Conservation (phyloP, 176 grass and related monocot genomes). For the Avena eriantha region DNA sequence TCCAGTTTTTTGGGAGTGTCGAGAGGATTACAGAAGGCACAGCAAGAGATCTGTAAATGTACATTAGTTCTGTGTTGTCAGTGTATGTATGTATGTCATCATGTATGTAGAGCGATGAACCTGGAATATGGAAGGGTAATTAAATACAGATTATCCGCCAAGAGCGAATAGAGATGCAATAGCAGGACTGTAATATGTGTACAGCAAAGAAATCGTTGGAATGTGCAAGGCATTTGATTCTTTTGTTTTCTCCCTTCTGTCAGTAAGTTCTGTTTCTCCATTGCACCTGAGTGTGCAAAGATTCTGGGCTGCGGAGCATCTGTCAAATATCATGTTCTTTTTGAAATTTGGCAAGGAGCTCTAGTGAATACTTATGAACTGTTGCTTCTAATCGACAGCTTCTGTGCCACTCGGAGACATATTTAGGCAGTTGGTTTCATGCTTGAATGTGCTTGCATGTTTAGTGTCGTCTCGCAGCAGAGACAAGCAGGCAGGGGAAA, state of each 20-base stretch:
- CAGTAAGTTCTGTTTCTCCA: background rate
- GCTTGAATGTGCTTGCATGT: background rate
- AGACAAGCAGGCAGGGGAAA: background rate
- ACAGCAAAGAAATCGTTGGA: slow-evolving; percentile 45
- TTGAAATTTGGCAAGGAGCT: background rate
- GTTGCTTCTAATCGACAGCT: background rate
- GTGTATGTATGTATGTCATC: slow-evolving; percentile 48
- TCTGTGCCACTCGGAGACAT: background rate
- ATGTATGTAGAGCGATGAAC: slow-evolving; percentile 53
- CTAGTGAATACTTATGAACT: background rate
- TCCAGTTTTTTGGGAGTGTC: slow-evolving; percentile 1
- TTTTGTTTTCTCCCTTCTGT: background rate
- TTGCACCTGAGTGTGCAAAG: background rate
- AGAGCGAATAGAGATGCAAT: slow-evolving; percentile 39
- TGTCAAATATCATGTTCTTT: background rate
- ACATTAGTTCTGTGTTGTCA: slow-evolving; percentile 45
- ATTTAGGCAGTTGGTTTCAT: background rate
- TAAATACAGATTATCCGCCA: slow-evolving; percentile 53
- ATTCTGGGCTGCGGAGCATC: background rate
- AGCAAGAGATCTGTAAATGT: slow-evolving; percentile 53
- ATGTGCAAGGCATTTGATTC: slow-evolving; percentile 35
- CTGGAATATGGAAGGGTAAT: slow-evolving; percentile 50
- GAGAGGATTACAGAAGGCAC: slow-evolving; percentile 28
- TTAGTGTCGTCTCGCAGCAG: background rate
- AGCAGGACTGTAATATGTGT: slow-evolving; percentile 47